A percentile compares a stretch with the other conserved stretches of the same genome.
phyloP scores from a whole-genome alignment of 768 basidiomycete species.

The Lentinula guzmanii region DNA sequence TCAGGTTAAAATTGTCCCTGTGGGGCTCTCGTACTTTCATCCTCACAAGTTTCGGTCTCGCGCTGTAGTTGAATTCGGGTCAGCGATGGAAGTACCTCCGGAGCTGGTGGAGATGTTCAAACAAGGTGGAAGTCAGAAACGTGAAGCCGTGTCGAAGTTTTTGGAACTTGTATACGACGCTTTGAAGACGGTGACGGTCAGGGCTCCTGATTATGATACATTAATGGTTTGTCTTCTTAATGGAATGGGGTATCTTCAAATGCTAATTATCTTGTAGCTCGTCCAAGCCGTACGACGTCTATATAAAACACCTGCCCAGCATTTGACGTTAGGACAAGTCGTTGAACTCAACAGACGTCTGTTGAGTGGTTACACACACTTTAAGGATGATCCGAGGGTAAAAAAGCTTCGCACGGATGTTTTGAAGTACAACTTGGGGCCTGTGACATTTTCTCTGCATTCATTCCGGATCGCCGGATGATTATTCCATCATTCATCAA shows the following conservation, averaged over 20 bases:
- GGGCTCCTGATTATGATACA: slow-evolving; percentile 98
- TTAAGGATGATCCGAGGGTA: slow-evolving; percentile 90
- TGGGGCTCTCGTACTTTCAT: slow-evolving; percentile 72
- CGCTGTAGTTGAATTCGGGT: slow-evolving; percentile 95
- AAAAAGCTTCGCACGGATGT: slow-evolving; percentile 76
- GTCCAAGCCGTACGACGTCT: slow-evolving; percentile 92
- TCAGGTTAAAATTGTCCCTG: slow-evolving; percentile 87
- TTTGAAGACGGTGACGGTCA: slow-evolving; percentile 91
- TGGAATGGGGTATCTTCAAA: not conserved
- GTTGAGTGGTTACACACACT: slow-evolving; percentile 86
- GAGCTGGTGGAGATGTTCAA: slow-evolving; percentile 89
- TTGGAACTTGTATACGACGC: slow-evolving; percentile 88
- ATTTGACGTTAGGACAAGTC: slow-evolving; percentile 90
- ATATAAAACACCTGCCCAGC: slow-evolving; percentile 91
- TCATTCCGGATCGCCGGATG: too few species aligned
- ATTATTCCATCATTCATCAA: too few species aligned
- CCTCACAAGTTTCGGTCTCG: slow-evolving; percentile 88
- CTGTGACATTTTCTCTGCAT: too few species aligned
- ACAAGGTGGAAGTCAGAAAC: slow-evolving; percentile 75
- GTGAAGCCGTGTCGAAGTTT: slow-evolving; percentile 85
- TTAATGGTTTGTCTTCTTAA: slow-evolving; percentile 65
- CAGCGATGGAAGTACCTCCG: slow-evolving; percentile 80
- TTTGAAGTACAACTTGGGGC: slow-evolving; percentile 57
- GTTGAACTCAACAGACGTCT: slow-evolving; percentile 92
- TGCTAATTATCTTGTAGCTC: slow-evolving; percentile 42